phyloP scores from a whole-genome alignment of 768 basidiomycete species.

The Russula sp. region DNA sequence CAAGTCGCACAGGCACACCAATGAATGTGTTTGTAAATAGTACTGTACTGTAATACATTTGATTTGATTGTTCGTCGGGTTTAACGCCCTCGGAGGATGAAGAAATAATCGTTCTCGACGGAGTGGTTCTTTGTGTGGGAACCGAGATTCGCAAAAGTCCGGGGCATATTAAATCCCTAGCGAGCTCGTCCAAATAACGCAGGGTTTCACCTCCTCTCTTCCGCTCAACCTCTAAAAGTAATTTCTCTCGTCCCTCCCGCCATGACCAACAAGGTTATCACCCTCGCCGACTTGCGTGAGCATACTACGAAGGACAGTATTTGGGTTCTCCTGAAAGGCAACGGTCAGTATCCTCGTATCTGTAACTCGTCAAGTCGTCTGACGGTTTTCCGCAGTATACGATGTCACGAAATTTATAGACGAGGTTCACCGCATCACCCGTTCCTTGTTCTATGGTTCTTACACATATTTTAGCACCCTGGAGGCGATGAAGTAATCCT shows the following conservation, averaged over 20 bases:
- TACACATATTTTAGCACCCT: slow-evolving; percentile 62
- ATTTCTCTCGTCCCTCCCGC: slow-evolving; percentile 14
- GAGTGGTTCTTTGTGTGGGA: slow-evolving; percentile 23
- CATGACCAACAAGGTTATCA: slow-evolving; percentile 52
- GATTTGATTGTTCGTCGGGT: neutral
- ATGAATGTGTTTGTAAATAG: neutral
- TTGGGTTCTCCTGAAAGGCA: slow-evolving; percentile 80
- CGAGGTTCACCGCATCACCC: slow-evolving; percentile 54
- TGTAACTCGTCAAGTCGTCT: slow-evolving; percentile 26
- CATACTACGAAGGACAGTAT: slow-evolving; percentile 73
- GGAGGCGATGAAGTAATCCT: slow-evolving; percentile 98
- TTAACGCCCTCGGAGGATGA: slow-evolving; percentile 7
- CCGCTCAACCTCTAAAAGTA: slow-evolving; percentile 26
- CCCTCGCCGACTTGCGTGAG: slow-evolving; percentile 72
- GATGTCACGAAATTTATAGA: slow-evolving; percentile 92
- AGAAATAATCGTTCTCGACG: slow-evolving; percentile 16
- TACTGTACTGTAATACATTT: neutral
- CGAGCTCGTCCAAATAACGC: neutral
- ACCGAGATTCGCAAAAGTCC: slow-evolving; percentile 23
- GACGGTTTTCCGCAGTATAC: slow-evolving; percentile 61
- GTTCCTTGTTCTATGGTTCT: slow-evolving; percentile 2
- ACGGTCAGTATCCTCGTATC: slow-evolving; percentile 50
- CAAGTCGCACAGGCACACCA: slow-evolving; percentile 44
- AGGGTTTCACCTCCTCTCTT: slow-evolving; percentile 28
- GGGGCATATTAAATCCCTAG: slow-evolving; percentile 23